Evolutionary conservation across 108 stramenopile species (phyloP).

Genomic region (Conticribra guillardii): DNA sequence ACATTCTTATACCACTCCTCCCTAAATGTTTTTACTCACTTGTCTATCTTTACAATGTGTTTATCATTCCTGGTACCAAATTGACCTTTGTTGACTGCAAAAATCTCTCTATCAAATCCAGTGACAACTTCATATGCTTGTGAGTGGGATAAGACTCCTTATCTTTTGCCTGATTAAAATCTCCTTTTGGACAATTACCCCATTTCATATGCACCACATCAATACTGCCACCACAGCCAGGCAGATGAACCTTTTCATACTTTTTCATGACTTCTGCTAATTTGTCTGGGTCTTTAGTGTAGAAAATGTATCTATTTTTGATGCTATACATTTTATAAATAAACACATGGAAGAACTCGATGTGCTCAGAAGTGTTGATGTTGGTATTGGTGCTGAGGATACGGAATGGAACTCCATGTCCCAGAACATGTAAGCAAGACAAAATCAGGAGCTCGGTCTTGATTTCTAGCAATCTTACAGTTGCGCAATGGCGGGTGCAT

Average conservation of each 20-base stretch:
- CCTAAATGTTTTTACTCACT: not conserved
- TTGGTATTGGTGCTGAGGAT: not conserved
- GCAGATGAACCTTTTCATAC: constrained; percentile 2
- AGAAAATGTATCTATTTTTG: constrained; percentile 1
- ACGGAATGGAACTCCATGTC: not conserved
- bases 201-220: not conserved
- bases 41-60: not conserved
- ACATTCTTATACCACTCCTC: not conserved
- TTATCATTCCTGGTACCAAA: not conserved
- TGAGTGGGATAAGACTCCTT: not conserved
- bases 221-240: not conserved
- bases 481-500: not conserved
- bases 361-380: constrained; percentile 9
- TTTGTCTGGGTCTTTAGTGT: not conserved
- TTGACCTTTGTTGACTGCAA: not conserved
- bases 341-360: constrained; percentile 10
- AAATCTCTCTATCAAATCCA: not conserved
- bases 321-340: not conserved
- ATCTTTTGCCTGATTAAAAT: not conserved
- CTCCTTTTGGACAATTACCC: not conserved
- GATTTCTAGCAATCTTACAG: not conserved
- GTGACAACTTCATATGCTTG: not conserved
- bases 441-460: constrained; percentile 12
- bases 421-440: constrained; percentile 1
- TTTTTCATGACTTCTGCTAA: constrained; percentile 1